Conservation (phyloP, 1,284 basidiomycete species). For the Papiliotrema laurentii region DNA sequence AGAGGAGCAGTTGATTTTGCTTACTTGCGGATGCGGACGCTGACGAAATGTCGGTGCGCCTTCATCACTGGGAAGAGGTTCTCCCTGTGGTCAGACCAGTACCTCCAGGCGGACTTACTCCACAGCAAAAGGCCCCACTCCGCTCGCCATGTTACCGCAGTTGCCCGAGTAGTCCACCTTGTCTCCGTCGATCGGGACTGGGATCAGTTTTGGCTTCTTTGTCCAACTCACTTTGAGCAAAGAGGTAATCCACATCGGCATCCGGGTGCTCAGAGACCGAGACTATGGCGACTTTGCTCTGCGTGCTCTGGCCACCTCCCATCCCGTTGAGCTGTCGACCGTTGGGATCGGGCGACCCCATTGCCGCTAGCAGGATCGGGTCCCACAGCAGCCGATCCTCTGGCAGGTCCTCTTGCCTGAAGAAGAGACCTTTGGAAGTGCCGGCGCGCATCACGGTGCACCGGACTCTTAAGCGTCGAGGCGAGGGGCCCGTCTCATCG, state of each 20-base stretch:
- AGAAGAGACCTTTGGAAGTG: constrained; percentile 72
- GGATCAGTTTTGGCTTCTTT: not conserved
- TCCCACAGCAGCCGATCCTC: constrained; percentile 54
- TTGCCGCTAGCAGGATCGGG: constrained; percentile 64
- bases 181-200: constrained; percentile 13
- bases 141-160: constrained; percentile 35
- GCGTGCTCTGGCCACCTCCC: constrained; percentile 71
- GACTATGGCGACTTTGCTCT: constrained; percentile 75
- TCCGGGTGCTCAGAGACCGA: constrained; percentile 38
- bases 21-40: constrained; percentile 12
- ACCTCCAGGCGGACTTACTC: constrained; percentile 13
- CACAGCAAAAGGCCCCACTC: constrained; percentile 33
- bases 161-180: constrained; percentile 26
- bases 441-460: constrained; percentile 56
- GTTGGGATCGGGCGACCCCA: constrained; percentile 77
- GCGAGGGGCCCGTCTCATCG: not conserved
- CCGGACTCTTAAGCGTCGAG: not conserved
- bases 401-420: constrained; percentile 57
- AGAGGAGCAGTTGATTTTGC: constrained; percentile 6
- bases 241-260: constrained; percentile 31
- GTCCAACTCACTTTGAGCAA: constrained; percentile 21
- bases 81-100: constrained; percentile 8
- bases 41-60: not conserved
- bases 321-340: constrained; percentile 68
- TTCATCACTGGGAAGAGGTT: constrained; percentile 7